A percentile compares a stretch with the other conserved stretches of the same genome.
phyloP scores from a whole-genome alignment of 768 basidiomycete species.

The Termitomyces sp. region DNA sequence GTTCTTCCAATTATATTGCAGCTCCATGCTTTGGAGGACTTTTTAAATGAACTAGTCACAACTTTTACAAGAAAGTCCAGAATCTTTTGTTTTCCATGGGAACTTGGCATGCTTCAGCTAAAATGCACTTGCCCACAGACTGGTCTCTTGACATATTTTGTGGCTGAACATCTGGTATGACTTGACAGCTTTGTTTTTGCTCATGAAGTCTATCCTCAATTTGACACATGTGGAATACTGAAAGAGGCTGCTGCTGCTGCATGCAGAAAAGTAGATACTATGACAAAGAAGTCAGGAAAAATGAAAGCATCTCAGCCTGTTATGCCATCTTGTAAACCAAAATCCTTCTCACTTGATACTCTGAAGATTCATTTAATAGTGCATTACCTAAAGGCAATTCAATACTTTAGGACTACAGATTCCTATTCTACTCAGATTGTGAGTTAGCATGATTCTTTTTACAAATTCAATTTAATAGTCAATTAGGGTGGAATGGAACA shows the following conservation, averaged over 20 bases:
- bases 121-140: constrained; percentile 16
- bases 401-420: not conserved
- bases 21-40: constrained; percentile 33
- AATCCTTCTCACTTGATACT: constrained; percentile 21
- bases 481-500: constrained; percentile 4
- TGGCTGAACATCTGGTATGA: too few relatives aligned
- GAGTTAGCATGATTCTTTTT: constrained; percentile 21
- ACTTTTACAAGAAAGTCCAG: constrained; percentile 19
- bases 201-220: constrained; percentile 17
- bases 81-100: constrained; percentile 21
- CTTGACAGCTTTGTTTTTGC: constrained; percentile 16
- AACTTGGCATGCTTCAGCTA: constrained; percentile 27
- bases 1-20: constrained; percentile 19
- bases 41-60: constrained; percentile 14
- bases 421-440: not conserved
- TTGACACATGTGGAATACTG: constrained; percentile 16
- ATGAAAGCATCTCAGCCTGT: not conserved
- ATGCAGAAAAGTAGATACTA: not conserved
- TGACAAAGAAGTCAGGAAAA: not conserved
- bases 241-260: not conserved
- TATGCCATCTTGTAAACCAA: constrained; percentile 6
- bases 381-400: not conserved
- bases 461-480: not conserved
- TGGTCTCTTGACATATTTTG: constrained; percentile 11
- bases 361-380: constrained; percentile 26